Conservation (phyloP, 495 filamentous ascomycete species). For the Neurospora sp. region DNA sequence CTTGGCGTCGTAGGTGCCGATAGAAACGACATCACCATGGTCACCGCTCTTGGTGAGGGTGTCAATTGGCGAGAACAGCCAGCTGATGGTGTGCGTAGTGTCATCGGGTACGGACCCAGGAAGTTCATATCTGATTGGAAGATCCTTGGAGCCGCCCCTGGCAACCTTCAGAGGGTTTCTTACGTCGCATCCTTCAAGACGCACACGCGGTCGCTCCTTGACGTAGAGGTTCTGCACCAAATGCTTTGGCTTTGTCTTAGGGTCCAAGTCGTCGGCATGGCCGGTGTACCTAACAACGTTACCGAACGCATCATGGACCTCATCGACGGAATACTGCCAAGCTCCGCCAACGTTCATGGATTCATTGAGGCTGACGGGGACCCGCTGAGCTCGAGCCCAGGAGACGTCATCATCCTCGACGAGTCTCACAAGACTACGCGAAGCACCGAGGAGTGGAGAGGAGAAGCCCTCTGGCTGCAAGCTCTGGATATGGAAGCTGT, state of each 20-base stretch:
- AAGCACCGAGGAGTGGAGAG: constrained; percentile 57
- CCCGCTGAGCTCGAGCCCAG: constrained; percentile 68
- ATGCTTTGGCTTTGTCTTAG: constrained; percentile 44
- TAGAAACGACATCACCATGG: constrained; percentile 43
- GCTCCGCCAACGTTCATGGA: constrained; percentile 64
- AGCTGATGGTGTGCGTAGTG: constrained; percentile 49
- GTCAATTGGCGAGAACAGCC: constrained; percentile 59
- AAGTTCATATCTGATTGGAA: constrained; percentile 65
- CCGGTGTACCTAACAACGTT: constrained; percentile 76
- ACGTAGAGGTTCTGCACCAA: constrained; percentile 72
- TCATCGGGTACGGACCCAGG: constrained; percentile 45
- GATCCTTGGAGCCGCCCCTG: constrained; percentile 52
- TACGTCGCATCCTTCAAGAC: constrained; percentile 63
- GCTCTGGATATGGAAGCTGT: constrained; percentile 74
- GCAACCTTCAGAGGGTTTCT: constrained; percentile 73
- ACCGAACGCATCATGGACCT: constrained; percentile 81
- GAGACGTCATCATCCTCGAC: constrained; percentile 54
- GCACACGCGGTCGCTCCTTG: constrained; percentile 69
- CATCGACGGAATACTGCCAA: constrained; percentile 85
- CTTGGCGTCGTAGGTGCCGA: constrained; percentile 43
- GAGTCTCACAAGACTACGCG: constrained; percentile 41
- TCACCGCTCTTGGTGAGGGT: constrained; percentile 54
- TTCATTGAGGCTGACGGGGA: constrained; percentile 78
- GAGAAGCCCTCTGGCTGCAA: constrained; percentile 80
- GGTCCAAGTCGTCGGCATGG: constrained; percentile 52